These are phyloP conservation scores for Hypoxylon intermedium DNA, from an alignment of 495 filamentous ascomycete genomes.

Conservation along the genomic window DNA sequence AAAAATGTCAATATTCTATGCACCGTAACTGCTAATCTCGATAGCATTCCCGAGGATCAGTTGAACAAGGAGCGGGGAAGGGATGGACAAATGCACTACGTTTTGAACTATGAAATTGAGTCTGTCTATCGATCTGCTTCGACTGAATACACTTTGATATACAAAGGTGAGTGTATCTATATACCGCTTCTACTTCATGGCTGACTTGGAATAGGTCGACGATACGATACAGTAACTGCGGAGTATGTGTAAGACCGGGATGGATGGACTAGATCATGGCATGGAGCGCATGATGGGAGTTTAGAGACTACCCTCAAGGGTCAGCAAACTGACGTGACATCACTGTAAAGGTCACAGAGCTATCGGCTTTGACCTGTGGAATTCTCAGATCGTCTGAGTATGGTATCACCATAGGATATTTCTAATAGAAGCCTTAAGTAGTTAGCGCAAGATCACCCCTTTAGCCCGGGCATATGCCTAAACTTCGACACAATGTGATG, in stretches of 20 bases:
- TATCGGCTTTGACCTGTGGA: no score
- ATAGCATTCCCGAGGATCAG: conserved; percentile 40
- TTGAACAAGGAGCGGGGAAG: conserved; percentile 28
- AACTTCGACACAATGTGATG: no score
- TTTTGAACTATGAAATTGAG: conserved; percentile 40
- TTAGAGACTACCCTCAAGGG: no score
- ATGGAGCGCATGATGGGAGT: no score
- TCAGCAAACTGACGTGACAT: no score
- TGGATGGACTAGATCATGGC: neutral
- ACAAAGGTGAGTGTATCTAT: conserved; percentile 29
- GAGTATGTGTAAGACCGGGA: conserved; percentile 41
- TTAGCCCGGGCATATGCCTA: no score
- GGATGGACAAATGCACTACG: conserved; percentile 45
- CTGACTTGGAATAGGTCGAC: conserved; percentile 18
- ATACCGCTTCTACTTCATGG: neutral
- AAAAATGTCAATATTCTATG: conserved; percentile 37
- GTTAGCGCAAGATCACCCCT: no score
- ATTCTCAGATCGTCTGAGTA: no score
- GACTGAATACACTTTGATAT: conserved; percentile 46
- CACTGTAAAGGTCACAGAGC: no score
- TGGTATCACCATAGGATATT: neutral
- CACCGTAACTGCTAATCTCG: conserved; percentile 41
- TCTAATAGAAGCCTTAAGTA: no score
- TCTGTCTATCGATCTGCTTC: conserved; percentile 44
- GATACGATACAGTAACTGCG: conserved; percentile 44